Percentiles rank a stretch among this genome's conserved stretches.
These are phyloP conservation scores for Xerocomellus dryophilus DNA, from an alignment of 768 basidiomycete species.

Conservation along the genomic window DNA sequence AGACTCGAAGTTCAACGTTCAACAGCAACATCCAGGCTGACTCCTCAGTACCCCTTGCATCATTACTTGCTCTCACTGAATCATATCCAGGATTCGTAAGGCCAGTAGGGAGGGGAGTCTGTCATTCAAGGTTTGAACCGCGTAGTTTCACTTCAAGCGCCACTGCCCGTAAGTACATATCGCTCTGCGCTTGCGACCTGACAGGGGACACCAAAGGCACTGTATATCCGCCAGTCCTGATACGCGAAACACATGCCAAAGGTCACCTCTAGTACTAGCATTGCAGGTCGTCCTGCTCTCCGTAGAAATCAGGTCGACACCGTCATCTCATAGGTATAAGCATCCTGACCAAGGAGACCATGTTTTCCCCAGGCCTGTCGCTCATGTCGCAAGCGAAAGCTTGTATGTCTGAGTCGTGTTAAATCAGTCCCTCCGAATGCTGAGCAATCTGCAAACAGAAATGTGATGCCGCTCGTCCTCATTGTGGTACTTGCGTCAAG, in stretches of 20 bases:
- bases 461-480: slow-evolving; percentile 85
- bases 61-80: not conserved
- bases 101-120: not conserved
- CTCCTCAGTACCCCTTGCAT: not conserved
- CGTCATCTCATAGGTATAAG: not conserved
- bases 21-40: not conserved
- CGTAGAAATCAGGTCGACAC: slow-evolving; percentile 70
- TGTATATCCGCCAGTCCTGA: not conserved
- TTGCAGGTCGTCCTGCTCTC: slow-evolving; percentile 57
- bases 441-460: slow-evolving; percentile 46
- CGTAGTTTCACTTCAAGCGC: not conserved
- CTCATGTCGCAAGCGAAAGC: slow-evolving; percentile 79
- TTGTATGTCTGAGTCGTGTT: slow-evolving; percentile 46
- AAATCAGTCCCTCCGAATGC: not conserved
- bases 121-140: not conserved
- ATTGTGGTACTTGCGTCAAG: slow-evolving; percentile 84
- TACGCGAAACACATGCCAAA: slow-evolving; percentile 58
- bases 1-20: too few relatives aligned
- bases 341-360: slow-evolving; percentile 9
- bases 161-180: not conserved
- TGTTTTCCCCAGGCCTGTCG: slow-evolving; percentile 58
- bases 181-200: not conserved
- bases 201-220: slow-evolving; percentile 4
- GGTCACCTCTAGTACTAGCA: slow-evolving; percentile 35
- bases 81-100: not conserved